Percentiles rank a stretch among this genome's conserved stretches.
Evolutionary conservation across 108 stramenopile genomes (phyloP).

Genomic region (Epithemia pelagica): DNA sequence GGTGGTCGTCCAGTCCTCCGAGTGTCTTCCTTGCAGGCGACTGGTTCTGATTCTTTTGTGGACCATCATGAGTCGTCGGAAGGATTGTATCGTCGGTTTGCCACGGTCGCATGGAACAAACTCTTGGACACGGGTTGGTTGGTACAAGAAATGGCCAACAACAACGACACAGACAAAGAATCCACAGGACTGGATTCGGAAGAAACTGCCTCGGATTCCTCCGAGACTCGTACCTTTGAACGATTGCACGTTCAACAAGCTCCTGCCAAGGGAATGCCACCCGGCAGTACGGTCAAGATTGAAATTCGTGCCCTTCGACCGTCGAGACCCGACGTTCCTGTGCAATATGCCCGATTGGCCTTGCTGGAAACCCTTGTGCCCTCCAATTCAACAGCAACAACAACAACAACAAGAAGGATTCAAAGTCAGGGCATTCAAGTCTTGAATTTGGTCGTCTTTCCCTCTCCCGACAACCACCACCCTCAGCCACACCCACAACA

Average conservation of each 20-base stretch:
- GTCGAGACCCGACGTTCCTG: not conserved
- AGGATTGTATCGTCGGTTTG: conserved; percentile 47
- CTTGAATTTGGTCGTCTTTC: conserved; percentile 70
- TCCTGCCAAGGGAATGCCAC: conserved; percentile 29
- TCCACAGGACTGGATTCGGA: too few relatives aligned
- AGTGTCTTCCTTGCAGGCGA: too few relatives aligned
- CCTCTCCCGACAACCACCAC: too few relatives aligned
- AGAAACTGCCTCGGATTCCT: too few relatives aligned
- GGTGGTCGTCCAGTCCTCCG: too few relatives aligned
- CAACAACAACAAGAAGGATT: too few relatives aligned
- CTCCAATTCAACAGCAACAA: not conserved
- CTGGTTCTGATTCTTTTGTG: too few relatives aligned
- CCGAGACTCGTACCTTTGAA: not conserved
- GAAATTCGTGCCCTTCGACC: conserved; percentile 22
- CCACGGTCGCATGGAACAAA: conserved; percentile 41
- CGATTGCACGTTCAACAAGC: conserved; percentile 5
- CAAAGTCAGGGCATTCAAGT: conserved; percentile 49
- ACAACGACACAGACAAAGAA: not conserved
- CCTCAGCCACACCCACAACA: too few relatives aligned
- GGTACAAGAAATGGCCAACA: not conserved
- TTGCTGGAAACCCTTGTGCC: conserved; percentile 53
- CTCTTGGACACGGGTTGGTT: conserved; percentile 15
- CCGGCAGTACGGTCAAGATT: conserved; percentile 28
- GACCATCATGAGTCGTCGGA: too few relatives aligned
- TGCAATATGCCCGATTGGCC: conserved; percentile 45